Evolutionary conservation across 1,139 yeast species (phyloP).

Genomic region (Protomyces arabidopsidicola): DNA sequence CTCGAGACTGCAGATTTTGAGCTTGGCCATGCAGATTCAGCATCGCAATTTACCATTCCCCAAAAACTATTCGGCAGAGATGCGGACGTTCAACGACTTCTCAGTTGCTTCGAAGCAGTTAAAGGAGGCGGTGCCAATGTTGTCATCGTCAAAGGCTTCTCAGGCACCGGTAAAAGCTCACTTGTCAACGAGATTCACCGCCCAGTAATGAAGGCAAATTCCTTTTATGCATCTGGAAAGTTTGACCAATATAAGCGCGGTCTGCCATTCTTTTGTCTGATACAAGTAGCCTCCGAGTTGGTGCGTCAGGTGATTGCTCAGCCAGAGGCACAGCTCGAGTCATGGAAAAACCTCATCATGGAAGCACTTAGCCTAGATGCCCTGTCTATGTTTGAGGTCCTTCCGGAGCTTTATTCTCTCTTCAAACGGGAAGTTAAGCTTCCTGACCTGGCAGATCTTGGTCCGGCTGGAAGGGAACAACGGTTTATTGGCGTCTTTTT

Average conservation of each 20-base stretch:
- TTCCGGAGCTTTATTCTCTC: conserved; percentile 12
- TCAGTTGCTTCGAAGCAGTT: conserved; percentile 8
- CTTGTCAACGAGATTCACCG: conserved; percentile 22
- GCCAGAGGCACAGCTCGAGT: conserved; percentile 5
- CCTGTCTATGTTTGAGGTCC: conserved; percentile 8
- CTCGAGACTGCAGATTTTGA: not conserved
- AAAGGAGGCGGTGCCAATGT: conserved; percentile 18
- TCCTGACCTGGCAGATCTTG: conserved; percentile 15
- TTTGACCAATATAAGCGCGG: conserved; percentile 26
- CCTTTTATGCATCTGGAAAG: conserved; percentile 23
- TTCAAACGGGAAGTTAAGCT: not conserved
- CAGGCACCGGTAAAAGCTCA: conserved; percentile 25
- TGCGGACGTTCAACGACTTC: conserved; percentile 5
- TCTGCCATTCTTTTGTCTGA: conserved; percentile 16
- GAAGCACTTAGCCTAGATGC: conserved; percentile 12
- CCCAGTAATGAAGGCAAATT: conserved; percentile 13
- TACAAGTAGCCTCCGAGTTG: conserved; percentile 16
- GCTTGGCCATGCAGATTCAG: conserved; percentile 17
- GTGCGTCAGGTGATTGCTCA: conserved; percentile 12
- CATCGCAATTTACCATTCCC: conserved; percentile 19
- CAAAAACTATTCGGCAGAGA: conserved; percentile 19
- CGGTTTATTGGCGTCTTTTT: conserved; percentile 15
- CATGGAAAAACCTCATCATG: conserved; percentile 7
- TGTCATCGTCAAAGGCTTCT: conserved; percentile 21
- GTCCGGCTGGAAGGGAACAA: conserved; percentile 23